These are phyloP conservation scores for Nissolia schottii DNA, from an alignment of 306 rosid species.

Conservation along the genomic window DNA sequence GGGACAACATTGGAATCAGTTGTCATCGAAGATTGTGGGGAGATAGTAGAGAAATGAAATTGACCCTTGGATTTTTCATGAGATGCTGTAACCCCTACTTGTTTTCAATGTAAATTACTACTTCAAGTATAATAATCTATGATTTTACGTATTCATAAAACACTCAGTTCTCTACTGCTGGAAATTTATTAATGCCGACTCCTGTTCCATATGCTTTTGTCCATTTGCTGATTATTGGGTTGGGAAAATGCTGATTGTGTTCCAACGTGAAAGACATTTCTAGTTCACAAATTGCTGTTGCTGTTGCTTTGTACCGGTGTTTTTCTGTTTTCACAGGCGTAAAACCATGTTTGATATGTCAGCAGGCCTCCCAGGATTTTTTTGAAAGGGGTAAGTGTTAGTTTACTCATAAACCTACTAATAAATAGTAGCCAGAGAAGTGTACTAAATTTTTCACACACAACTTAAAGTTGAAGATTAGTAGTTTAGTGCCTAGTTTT, in stretches of 20 bases:
- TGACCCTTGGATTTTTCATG: background rate
- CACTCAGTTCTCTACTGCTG: background rate
- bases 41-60: constrained; percentile 29
- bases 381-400: too few relatives aligned
- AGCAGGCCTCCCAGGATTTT: too few relatives aligned
- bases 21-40: constrained; percentile 76
- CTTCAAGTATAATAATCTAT: background rate
- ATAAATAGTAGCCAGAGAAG: too few relatives aligned
- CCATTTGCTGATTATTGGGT: background rate
- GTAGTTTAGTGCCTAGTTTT: too few relatives aligned
- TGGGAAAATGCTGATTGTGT: background rate
- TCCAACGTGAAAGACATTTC: background rate
- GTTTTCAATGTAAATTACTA: background rate
- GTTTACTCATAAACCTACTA: too few relatives aligned
- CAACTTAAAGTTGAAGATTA: too few relatives aligned
- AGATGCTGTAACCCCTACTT: background rate
- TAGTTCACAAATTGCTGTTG: background rate
- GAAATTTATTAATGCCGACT: background rate
- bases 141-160: background rate
- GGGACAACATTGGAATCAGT: constrained; percentile 57
- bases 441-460: too few relatives aligned
- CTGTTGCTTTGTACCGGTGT: background rate
- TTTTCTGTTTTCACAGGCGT: background rate
- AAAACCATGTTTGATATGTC: background rate
- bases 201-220: background rate